Percentiles rank a stretch among this genome's conserved stretches.
Conservation (phyloP, 1,284 basidiomycete species). For the Marasmius tenuissimus region DNA sequence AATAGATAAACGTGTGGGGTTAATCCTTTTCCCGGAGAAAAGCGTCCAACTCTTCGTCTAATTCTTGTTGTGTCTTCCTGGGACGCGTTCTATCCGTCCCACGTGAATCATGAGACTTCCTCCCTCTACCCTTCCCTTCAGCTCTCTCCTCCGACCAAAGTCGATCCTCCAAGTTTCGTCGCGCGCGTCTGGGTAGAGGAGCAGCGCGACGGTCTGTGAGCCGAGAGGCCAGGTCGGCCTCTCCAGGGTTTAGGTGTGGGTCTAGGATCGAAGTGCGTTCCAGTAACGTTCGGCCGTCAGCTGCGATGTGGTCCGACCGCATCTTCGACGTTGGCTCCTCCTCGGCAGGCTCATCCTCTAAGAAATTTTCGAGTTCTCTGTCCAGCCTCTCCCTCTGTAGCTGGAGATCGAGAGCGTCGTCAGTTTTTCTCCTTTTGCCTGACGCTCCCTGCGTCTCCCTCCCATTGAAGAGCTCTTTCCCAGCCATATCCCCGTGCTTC, state of each 20-base stretch:
- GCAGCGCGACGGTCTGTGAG: constrained; percentile 29
- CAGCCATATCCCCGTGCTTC: constrained; percentile 62
- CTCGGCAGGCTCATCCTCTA: constrained; percentile 20
- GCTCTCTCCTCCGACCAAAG: constrained; percentile 16
- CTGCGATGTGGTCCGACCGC: constrained; percentile 60
- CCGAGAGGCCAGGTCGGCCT: constrained; percentile 40
- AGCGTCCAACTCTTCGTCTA: constrained; percentile 77
- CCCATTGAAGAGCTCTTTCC: constrained; percentile 25
- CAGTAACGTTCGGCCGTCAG: constrained; percentile 48
- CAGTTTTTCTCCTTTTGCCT: constrained; percentile 26
- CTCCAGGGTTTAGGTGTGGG: constrained; percentile 24
- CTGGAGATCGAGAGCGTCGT: constrained; percentile 1
- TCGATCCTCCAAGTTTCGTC: constrained; percentile 14
- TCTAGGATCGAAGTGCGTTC: constrained; percentile 53
- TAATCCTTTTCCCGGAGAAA: constrained; percentile 54
- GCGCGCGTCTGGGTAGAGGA: constrained; percentile 39
- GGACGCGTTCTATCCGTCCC: constrained; percentile 36
- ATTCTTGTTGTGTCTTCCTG: constrained; percentile 63
- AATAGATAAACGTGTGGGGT: not conserved
- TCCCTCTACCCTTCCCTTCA: constrained; percentile 21
- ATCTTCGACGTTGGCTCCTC: constrained; percentile 56
- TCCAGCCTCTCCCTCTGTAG: constrained; percentile 9
- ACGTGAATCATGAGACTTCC: constrained; percentile 23
- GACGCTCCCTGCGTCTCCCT: constrained; percentile 17
- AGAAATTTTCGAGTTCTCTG: constrained; percentile 8